These are phyloP conservation scores for Oryza brachyantha DNA, from an alignment of 176 grass and related monocot genomes.

Conservation along the genomic window DNA sequence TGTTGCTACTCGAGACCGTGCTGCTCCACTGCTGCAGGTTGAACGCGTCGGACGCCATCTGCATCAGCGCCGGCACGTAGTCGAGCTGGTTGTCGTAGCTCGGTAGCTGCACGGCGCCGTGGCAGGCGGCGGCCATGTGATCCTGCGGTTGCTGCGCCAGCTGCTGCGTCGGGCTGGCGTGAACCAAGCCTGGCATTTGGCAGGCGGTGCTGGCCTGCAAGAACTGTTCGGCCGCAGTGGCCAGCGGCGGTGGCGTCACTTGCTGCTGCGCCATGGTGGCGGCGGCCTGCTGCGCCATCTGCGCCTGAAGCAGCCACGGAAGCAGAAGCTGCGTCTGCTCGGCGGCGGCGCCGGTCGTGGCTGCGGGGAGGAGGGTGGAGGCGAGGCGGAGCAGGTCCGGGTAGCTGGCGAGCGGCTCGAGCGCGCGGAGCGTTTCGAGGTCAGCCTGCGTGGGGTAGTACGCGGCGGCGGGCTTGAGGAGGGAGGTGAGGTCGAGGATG, in stretches of 20 bases:
- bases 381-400: constrained; percentile 68
- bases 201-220: constrained; percentile 13
- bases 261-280: constrained; percentile 3
- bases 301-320: constrained; percentile 46
- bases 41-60: constrained; percentile 32
- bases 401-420: constrained; percentile 65
- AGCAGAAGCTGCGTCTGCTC: constrained; percentile 16
- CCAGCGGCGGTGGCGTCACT: background rate
- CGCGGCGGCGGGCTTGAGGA: constrained; percentile 44
- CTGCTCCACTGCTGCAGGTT: constrained; percentile 41
- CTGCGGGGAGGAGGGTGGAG: constrained; percentile 28
- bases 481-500: constrained; percentile 71
- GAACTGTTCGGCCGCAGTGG: constrained; percentile 12
- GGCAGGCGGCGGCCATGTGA: constrained; percentile 24
- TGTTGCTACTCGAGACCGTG: constrained; percentile 30
- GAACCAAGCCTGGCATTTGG: constrained; percentile 37
- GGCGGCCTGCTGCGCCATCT: constrained; percentile 31
- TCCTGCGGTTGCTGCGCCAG: constrained; percentile 24
- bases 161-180: constrained; percentile 19
- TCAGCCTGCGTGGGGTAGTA: constrained; percentile 70
- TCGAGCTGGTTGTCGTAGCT: constrained; percentile 6
- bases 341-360: background rate
- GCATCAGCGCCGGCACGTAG: constrained; percentile 37
- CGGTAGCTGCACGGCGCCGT: background rate
- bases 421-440: constrained; percentile 55